Evolutionary conservation across 2,329 filamentous ascomycete species (phyloP).

Genomic region (Beauveria varroae): DNA sequence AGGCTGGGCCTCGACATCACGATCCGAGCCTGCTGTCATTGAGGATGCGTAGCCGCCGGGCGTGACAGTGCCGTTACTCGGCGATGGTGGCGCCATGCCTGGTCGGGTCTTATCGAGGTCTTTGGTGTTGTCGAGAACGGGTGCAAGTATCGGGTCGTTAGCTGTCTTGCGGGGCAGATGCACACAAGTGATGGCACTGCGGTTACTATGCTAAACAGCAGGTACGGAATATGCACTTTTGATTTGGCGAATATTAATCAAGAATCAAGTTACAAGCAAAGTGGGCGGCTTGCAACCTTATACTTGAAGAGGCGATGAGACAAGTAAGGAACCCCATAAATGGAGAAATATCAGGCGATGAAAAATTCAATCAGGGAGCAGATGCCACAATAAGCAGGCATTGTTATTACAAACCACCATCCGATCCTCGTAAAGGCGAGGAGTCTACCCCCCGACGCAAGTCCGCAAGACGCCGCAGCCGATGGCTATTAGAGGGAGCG

Average conservation of each 20-base stretch:
- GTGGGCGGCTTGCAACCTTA: neutral
- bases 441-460: neutral
- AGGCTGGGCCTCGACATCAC: conserved; percentile 36
- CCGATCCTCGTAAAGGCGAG: neutral
- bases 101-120: neutral
- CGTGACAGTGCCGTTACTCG: neutral
- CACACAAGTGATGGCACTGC: neutral
- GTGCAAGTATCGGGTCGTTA: neutral
- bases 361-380: neutral
- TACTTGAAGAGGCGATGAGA: neutral
- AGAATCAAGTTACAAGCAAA: neutral
- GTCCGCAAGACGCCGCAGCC: neutral
- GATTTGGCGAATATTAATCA: neutral
- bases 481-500: neutral
- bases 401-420: neutral
- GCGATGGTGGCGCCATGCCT: neutral
- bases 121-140: neutral
- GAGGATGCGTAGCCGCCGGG: conserved; percentile 15
- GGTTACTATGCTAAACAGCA: neutral
- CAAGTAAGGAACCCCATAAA: neutral
- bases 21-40: conserved; percentile 26
- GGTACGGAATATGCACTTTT: neutral
- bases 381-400: neutral
- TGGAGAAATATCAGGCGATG: neutral
- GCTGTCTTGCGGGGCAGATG: neutral